A percentile compares a stretch with the other conserved stretches of the same genome.
phyloP scores from a whole-genome alignment of 148 eudicot genomes.

The Nepenthes mirabilis region DNA sequence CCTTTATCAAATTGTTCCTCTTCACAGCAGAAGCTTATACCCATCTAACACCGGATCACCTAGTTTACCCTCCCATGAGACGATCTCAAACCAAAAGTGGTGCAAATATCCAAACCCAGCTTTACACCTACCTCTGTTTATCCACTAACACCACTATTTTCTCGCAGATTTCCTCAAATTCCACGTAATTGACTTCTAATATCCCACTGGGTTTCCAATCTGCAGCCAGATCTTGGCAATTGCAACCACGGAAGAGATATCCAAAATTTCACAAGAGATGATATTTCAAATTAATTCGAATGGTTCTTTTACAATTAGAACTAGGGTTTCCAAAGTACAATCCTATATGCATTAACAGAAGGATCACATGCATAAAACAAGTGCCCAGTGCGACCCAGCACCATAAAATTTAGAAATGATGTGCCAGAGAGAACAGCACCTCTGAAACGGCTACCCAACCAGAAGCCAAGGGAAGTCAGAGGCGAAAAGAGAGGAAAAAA shows the following conservation, averaged over 20 bases:
- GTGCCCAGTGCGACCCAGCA: neutral
- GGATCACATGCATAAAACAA: neutral
- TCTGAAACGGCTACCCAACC: neutral
- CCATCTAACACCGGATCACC: neutral
- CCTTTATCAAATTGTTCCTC: conserved; percentile 3
- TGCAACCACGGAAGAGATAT: neutral
- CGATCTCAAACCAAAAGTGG: too few relatives aligned
- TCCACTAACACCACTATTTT: neutral
- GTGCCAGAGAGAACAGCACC: too few relatives aligned
- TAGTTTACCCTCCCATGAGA: too few relatives aligned
- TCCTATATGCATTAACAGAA: neutral
- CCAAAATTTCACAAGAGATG: neutral
- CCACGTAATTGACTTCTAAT: too few relatives aligned
- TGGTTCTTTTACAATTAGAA: conserved; percentile 2
- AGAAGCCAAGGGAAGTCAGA: neutral
- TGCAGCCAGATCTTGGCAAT: neutral
- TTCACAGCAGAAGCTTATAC: neutral
- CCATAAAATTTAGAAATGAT: neutral
- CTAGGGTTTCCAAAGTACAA: conserved; percentile 1
- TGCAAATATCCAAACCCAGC: too few relatives aligned
- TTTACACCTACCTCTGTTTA: too few relatives aligned
- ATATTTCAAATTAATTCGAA: neutral
- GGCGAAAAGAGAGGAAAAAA: neutral
- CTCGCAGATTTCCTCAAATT: conserved; percentile 1
- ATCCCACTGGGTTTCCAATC: neutral